Percentiles rank a stretch among this genome's conserved stretches.
These are phyloP conservation scores for Platanthera guangdongensis DNA, from an alignment of 106 monocot genomes.

Conservation along the genomic window DNA sequence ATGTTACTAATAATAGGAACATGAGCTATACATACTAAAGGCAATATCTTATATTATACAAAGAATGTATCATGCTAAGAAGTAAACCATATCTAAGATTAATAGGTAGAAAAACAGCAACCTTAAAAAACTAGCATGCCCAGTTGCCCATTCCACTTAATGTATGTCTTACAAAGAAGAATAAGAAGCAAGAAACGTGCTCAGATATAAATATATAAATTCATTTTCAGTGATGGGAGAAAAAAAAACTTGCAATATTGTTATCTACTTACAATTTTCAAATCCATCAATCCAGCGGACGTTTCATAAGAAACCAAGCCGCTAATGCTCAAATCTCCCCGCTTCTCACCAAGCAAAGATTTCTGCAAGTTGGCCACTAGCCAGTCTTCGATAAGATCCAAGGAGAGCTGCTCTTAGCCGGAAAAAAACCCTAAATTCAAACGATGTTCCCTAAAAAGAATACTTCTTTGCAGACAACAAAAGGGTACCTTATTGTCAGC, in stretches of 20 bases:
- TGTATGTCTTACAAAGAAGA: no score
- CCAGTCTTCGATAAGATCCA: slow-evolving; percentile 51
- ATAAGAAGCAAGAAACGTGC: no score
- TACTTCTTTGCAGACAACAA: neutral
- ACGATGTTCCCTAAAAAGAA: neutral
- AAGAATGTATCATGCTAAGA: no score
- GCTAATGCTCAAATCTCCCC: slow-evolving; percentile 22
- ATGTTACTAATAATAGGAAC: no score
- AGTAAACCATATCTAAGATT: no score
- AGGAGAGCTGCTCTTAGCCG: slow-evolving; percentile 34
- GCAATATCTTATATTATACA: no score
- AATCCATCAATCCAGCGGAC: slow-evolving; percentile 52
- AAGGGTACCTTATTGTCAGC: slow-evolving; percentile 47
- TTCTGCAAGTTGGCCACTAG: slow-evolving; percentile 18
- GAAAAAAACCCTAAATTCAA: slow-evolving; percentile 11
- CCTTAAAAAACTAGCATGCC: no score
- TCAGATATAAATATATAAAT: no score
- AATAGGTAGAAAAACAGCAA: no score
- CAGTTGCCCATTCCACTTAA: no score
- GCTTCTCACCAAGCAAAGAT: slow-evolving; percentile 17
- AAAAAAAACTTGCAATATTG: neutral
- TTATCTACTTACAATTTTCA: slow-evolving; percentile 55
- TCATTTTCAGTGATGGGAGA: neutral
- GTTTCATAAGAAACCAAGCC: slow-evolving; percentile 52
- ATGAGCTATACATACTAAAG: no score